Percentiles rank a stretch among this genome's conserved stretches.
These are phyloP conservation scores for Microthyrium microscopicum DNA, from an alignment of 2,329 filamentous ascomycete species.

Conservation along the genomic window DNA sequence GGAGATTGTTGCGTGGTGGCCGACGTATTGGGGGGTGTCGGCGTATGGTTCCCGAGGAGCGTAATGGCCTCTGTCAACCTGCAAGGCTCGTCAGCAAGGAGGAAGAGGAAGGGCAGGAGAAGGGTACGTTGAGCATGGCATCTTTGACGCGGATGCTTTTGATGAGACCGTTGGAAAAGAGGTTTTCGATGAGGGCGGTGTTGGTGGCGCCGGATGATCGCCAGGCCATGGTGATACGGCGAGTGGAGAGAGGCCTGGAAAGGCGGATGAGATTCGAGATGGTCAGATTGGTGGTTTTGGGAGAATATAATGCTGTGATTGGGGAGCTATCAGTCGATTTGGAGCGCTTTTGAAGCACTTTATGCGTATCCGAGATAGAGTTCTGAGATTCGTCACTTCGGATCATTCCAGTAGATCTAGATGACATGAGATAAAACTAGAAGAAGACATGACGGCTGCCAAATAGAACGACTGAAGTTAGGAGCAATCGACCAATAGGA, in stretches of 20 bases:
- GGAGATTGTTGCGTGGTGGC: conserved; percentile 51
- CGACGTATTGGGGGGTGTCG: conserved; percentile 54
- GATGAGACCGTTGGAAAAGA: conserved; percentile 57
- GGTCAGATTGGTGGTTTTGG: too few species aligned
- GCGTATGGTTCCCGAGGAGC: conserved; percentile 54
- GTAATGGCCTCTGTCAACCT: conserved; percentile 85
- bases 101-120: not conserved
- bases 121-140: conserved; percentile 49
- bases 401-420: too few species aligned
- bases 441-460: too few species aligned
- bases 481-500: too few species aligned
- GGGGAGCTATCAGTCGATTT: too few species aligned
- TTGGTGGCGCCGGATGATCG: conserved; percentile 63
- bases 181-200: conserved; percentile 57
- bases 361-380: too few species aligned
- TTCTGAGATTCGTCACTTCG: too few species aligned
- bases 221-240: conserved; percentile 84
- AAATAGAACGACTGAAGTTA: too few species aligned
- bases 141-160: conserved; percentile 52
- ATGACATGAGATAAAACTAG: too few species aligned
- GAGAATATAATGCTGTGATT: too few species aligned
- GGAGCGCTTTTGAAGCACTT: too few species aligned
- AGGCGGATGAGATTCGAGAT: conserved; percentile 1
- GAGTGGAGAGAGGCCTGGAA: conserved; percentile 1
- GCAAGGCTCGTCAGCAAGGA: not conserved